These are phyloP conservation scores for Pseudogymnoascus sp. DNA, from an alignment of 2,329 filamentous ascomycete species.

Conservation along the genomic window DNA sequence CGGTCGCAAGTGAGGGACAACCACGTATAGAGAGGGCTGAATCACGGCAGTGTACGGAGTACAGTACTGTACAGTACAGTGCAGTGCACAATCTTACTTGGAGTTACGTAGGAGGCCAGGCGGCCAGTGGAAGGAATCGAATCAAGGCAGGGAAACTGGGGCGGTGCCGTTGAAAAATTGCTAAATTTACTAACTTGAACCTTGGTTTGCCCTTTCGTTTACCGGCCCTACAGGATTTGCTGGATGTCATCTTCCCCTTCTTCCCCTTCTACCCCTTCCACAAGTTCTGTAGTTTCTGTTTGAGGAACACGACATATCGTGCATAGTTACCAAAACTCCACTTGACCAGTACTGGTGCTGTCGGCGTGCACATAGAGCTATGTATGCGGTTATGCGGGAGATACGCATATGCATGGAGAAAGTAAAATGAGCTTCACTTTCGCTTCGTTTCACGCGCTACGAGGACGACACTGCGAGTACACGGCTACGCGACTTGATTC, in stretches of 20 bases:
- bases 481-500: background rate
- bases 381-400: constrained; percentile 5
- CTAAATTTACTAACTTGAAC: background rate
- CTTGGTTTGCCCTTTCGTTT: background rate
- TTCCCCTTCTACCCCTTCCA: background rate
- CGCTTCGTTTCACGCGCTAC: constrained; percentile 3
- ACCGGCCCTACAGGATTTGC: background rate
- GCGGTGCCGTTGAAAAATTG: constrained; percentile 1
- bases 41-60: background rate
- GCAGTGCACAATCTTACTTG: background rate
- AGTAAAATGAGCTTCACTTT: constrained; percentile 5
- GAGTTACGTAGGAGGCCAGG: background rate
- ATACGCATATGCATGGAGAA: constrained; percentile 3
- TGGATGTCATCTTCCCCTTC: background rate
- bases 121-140: background rate
- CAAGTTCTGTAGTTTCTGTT: background rate
- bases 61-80: background rate
- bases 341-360: background rate
- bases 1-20: background rate
- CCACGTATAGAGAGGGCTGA: background rate
- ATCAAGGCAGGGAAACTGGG: constrained; percentile 5
- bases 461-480: background rate
- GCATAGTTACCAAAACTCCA: background rate
- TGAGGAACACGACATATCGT: background rate
- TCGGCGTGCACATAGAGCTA: background rate